phyloP scores from a whole-genome alignment of 192 early-diverging fungal genomes.

The Jimgerdemannia flammicorona region DNA sequence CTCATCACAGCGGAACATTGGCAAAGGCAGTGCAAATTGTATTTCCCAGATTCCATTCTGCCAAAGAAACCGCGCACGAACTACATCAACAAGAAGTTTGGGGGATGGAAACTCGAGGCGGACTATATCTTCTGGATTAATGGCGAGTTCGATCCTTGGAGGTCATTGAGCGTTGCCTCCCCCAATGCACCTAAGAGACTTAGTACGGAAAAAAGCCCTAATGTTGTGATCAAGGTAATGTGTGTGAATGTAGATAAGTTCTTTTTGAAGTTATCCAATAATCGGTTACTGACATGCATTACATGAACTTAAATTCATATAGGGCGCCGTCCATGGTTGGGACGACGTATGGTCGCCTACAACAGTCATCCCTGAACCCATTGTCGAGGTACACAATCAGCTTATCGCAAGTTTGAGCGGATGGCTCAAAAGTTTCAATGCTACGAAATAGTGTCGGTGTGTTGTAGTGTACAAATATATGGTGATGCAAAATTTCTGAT shows the following conservation, averaged over 20 bases:
- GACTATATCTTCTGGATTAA: slow-evolving; percentile 61
- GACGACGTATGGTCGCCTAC: not conserved
- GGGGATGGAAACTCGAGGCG: slow-evolving; percentile 20
- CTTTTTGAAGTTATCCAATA: not conserved
- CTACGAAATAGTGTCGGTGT: not conserved
- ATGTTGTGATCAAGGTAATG: not conserved
- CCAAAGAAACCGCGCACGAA: not conserved
- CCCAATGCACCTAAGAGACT: not conserved
- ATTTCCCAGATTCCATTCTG: not conserved
- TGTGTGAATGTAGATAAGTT: not conserved
- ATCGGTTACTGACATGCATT: not conserved
- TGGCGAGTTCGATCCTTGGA: slow-evolving; percentile 63
- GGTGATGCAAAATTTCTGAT: too few relatives aligned
- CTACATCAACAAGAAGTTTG: slow-evolving; percentile 2
- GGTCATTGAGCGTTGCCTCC: slow-evolving; percentile 39
- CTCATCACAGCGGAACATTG: slow-evolving; percentile 21
- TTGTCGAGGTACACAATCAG: not conserved
- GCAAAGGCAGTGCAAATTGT: not conserved
- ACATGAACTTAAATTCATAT: not conserved
- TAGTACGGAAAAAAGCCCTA: not conserved
- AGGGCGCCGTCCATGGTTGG: not conserved
- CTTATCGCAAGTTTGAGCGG: not conserved
- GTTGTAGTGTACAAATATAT: too few relatives aligned
- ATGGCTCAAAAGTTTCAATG: not conserved
- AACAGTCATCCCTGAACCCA: not conserved